Conservation (phyloP, 768 basidiomycete species). For the Paxillus ammoniavirescens region DNA sequence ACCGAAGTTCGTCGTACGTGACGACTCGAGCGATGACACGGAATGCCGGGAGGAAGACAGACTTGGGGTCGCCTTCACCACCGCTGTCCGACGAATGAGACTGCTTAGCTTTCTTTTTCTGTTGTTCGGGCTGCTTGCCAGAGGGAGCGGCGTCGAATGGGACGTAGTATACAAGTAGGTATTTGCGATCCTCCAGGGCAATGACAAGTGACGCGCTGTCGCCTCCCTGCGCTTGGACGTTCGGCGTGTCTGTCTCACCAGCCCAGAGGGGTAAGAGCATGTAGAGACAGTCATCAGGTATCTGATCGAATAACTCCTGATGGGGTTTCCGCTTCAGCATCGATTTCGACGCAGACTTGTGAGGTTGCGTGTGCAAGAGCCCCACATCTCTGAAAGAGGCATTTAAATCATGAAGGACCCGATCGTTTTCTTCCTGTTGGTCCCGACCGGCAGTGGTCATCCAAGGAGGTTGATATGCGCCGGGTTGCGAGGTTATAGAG, state of each 20-base stretch:
- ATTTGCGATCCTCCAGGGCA: constrained; percentile 53
- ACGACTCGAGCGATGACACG: constrained; percentile 74
- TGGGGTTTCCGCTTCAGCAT: constrained; percentile 16
- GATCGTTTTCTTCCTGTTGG: constrained; percentile 65
- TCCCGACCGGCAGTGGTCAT: constrained; percentile 60
- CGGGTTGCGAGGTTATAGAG: constrained; percentile 25
- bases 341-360: constrained; percentile 25
- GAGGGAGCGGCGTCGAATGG: constrained; percentile 35
- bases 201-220: constrained; percentile 38
- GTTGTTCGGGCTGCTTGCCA: constrained; percentile 21
- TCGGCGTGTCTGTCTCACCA: constrained; percentile 60
- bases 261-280: constrained; percentile 89
- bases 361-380: constrained; percentile 56
- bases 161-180: constrained; percentile 81
- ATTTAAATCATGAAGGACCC: constrained; percentile 66
- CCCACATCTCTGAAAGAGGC: constrained; percentile 81
- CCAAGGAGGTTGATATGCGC: constrained; percentile 55
- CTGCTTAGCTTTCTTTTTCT: constrained; percentile 32
- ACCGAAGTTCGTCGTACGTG: constrained; percentile 66
- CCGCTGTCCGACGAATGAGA: constrained; percentile 28
- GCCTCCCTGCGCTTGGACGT: constrained; percentile 17
- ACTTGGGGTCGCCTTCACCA: constrained; percentile 37
- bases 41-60: constrained; percentile 61
- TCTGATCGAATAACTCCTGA: constrained; percentile 52
- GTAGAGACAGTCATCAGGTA: constrained; percentile 69